Evolutionary conservation across 257 asterid species (phyloP).

Genomic region (Ajuga chamaepitys): DNA sequence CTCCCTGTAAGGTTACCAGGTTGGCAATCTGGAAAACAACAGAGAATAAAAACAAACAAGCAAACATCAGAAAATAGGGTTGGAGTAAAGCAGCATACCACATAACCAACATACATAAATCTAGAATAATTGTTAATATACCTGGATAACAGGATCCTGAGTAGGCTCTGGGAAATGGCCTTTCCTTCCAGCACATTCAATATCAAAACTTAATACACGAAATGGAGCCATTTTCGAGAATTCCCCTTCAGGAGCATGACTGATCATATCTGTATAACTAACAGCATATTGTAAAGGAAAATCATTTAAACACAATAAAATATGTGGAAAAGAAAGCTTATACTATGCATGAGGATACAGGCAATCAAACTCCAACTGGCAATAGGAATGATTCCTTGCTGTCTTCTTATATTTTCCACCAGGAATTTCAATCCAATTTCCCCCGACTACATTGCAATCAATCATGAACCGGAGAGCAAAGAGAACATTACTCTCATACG

Average conservation of each 20-base stretch:
- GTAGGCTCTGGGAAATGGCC: slow-evolving; percentile 96
- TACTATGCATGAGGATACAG: slow-evolving; percentile 63
- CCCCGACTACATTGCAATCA: slow-evolving; percentile 90
- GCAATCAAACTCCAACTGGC: slow-evolving; percentile 90
- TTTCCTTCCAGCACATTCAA: slow-evolving; percentile 98
- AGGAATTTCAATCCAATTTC: slow-evolving; percentile 95
- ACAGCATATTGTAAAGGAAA: slow-evolving; percentile 36
- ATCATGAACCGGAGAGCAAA: slow-evolving; percentile 99
- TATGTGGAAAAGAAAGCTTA: not conserved
- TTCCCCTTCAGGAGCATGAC: slow-evolving; percentile 93
- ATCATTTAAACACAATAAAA: slow-evolving; percentile 4
- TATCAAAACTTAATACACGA: slow-evolving; percentile 95
- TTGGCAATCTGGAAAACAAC: slow-evolving; percentile 67
- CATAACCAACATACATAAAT: not conserved
- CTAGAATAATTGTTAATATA: slow-evolving; percentile 11
- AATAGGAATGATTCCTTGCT: slow-evolving; percentile 49
- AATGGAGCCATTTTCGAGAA: slow-evolving; percentile 99
- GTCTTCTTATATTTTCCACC: slow-evolving; percentile 67
- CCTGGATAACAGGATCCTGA: slow-evolving; percentile 99
- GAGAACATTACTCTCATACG: slow-evolving; percentile 92
- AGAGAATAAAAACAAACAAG: not conserved
- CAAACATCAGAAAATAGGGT: slow-evolving; percentile 17
- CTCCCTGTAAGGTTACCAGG: slow-evolving; percentile 91
- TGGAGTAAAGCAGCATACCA: slow-evolving; percentile 16
- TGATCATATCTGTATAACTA: slow-evolving; percentile 75